Evolutionary conservation across 495 filamentous ascomycete species (phyloP).

Genomic region (Daldinia vernicosa): DNA sequence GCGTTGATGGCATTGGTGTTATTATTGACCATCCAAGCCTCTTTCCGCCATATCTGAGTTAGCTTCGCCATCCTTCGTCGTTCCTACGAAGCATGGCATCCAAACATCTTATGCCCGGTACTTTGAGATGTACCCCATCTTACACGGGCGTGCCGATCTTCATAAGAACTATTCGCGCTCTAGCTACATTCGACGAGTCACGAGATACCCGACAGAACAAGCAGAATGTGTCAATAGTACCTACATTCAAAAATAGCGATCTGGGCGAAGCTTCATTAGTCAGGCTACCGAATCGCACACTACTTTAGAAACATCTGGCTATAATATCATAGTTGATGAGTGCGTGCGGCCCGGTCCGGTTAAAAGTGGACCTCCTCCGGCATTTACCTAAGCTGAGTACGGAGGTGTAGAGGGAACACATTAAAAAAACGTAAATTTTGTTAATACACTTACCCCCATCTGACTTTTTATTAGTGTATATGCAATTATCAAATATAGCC

Average conservation of each 20-base stretch:
- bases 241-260: neutral
- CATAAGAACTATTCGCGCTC: neutral
- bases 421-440: no score
- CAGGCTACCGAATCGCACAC: neutral
- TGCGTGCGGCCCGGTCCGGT: slow-evolving; percentile 19
- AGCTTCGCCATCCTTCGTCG: neutral
- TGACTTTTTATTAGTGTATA: no score
- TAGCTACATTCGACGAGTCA: no score
- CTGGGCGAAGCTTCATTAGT: neutral
- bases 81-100: neutral
- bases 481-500: no score
- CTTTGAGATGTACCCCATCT: neutral
- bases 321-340: neutral
- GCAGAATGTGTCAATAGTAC: neutral
- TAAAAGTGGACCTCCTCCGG: slow-evolving; percentile 20
- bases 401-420: no score
- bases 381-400: neutral
- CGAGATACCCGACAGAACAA: neutral
- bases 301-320: neutral
- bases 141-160: slow-evolving; percentile 17
- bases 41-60: neutral
- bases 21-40: neutral
- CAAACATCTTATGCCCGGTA: slow-evolving; percentile 1
- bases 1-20: neutral
- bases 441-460: no score